These are phyloP conservation scores for Chytridium lagenaria DNA, from an alignment of 371 early-diverging fungal genomes.

Conservation along the genomic window DNA sequence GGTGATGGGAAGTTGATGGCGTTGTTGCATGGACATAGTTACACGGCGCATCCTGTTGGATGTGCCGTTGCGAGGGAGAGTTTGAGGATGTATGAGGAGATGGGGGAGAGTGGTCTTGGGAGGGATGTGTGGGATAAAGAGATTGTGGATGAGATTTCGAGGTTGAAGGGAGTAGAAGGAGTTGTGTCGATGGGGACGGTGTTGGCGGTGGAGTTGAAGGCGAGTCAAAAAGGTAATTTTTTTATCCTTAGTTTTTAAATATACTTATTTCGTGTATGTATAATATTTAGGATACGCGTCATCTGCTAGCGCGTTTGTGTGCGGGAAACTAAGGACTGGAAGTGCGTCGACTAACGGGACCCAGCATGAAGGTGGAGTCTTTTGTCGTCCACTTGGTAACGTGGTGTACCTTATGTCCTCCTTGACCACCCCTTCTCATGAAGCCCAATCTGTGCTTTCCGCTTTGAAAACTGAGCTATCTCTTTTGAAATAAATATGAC, in stretches of 20 bases:
- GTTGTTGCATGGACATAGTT: constrained; percentile 82
- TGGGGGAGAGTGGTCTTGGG: constrained; percentile 37
- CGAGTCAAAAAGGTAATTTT: constrained; percentile 48
- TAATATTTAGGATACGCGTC: neutral
- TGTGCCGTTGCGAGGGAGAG: constrained; percentile 73
- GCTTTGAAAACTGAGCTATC: no score
- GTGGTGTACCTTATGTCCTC: constrained; percentile 76
- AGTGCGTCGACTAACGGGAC: no score
- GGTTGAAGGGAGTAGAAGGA: constrained; percentile 66
- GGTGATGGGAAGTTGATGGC: constrained; percentile 73
- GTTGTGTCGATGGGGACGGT: constrained; percentile 77
- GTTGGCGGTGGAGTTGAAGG: constrained; percentile 71
- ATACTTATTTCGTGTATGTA: neutral
- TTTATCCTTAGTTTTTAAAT: constrained; percentile 42
- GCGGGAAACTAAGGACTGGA: no score
- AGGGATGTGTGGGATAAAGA: constrained; percentile 21
- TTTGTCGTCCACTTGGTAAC: constrained; percentile 77
- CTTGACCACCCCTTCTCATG: constrained; percentile 14
- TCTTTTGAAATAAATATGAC: no score
- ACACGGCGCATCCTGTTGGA: constrained; percentile 87
- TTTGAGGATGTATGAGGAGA: constrained; percentile 54
- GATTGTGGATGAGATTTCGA: constrained; percentile 60
- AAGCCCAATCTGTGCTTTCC: no score
- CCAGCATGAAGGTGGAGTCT: no score
- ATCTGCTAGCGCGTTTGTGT: neutral